A percentile compares a stretch with the other conserved stretches of the same genome.
Conservation (phyloP, 805 yeast species). For the Metschnikowia lachancei region DNA sequence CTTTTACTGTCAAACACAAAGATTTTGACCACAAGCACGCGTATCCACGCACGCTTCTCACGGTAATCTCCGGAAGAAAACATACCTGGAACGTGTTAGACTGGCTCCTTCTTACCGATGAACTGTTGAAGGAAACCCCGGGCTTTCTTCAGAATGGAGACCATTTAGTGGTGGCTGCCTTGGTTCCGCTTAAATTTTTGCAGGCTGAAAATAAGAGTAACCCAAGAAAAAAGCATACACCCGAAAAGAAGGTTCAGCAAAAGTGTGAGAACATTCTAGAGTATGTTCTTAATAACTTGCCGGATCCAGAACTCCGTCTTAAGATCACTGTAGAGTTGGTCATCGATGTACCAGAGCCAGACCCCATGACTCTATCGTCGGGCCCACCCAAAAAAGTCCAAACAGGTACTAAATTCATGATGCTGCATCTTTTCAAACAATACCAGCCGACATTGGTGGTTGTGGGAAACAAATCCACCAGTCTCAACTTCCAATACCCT, state of each 20-base stretch:
- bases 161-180: conserved; percentile 35
- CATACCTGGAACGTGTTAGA: conserved; percentile 46
- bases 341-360: conserved; percentile 20
- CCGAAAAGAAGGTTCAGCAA: conserved; percentile 20
- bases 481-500: conserved; percentile 44
- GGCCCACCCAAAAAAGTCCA: conserved; percentile 3
- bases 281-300: conserved; percentile 21
- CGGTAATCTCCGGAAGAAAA: conserved; percentile 39
- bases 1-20: conserved; percentile 46
- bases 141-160: conserved; percentile 39
- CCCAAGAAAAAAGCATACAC: conserved; percentile 11
- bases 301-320: conserved; percentile 23
- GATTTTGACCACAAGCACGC: conserved; percentile 27
- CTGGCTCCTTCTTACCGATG: conserved; percentile 31
- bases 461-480: conserved; percentile 39
- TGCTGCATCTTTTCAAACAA: conserved; percentile 37
- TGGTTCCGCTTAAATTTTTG: conserved; percentile 29
- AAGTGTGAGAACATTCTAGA: conserved; percentile 24
- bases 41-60: conserved; percentile 31
- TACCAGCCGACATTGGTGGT: conserved; percentile 41
- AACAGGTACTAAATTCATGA: conserved; percentile 35
- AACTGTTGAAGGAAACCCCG: conserved; percentile 7
- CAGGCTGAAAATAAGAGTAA: conserved; percentile 12
- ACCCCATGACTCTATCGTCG: conserved; percentile 8
- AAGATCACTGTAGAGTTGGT: conserved; percentile 43